A percentile compares a stretch with the other conserved stretches of the same genome.
phyloP scores from a whole-genome alignment of 768 basidiomycete genomes.

The Leccinum rimulosum region DNA sequence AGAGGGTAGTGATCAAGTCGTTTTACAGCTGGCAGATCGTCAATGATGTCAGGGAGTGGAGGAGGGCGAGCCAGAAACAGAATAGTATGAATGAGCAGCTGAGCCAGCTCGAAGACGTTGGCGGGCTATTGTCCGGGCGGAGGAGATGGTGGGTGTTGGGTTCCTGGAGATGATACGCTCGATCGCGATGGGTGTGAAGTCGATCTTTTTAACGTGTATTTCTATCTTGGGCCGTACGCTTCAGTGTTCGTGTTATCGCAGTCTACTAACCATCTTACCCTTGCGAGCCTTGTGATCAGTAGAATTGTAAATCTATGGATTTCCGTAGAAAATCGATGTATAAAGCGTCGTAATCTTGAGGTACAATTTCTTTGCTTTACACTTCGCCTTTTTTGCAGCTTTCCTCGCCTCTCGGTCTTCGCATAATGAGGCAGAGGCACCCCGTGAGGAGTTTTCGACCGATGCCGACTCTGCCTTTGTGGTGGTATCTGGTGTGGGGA shows the following conservation, averaged over 20 bases:
- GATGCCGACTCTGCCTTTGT: conserved; percentile 13
- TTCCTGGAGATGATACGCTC: too few relatives aligned
- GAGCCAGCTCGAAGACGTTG: too few relatives aligned
- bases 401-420: conserved; percentile 27
- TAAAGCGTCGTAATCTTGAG: conserved; percentile 4
- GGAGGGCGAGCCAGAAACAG: too few relatives aligned
- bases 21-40: conserved; percentile 75
- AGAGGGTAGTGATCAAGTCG: conserved; percentile 73
- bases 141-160: too few relatives aligned
- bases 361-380: conserved; percentile 30
- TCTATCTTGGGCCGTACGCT: too few relatives aligned
- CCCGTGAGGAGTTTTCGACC: conserved; percentile 9
- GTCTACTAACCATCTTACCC: conserved; percentile 12
- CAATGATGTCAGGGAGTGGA: too few relatives aligned
- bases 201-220: too few relatives aligned
- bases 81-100: too few relatives aligned
- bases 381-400: conserved; percentile 34
- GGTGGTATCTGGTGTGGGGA: not conserved
- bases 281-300: conserved; percentile 9
- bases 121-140: too few relatives aligned
- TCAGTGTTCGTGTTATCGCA: conserved; percentile 16
- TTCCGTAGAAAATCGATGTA: conserved; percentile 13
- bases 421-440: conserved; percentile 19
- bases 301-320: conserved; percentile 14
- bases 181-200: too few relatives aligned